phyloP scores from a whole-genome alignment of 2,329 filamentous ascomycete species.

The Thelonectria blattea region DNA sequence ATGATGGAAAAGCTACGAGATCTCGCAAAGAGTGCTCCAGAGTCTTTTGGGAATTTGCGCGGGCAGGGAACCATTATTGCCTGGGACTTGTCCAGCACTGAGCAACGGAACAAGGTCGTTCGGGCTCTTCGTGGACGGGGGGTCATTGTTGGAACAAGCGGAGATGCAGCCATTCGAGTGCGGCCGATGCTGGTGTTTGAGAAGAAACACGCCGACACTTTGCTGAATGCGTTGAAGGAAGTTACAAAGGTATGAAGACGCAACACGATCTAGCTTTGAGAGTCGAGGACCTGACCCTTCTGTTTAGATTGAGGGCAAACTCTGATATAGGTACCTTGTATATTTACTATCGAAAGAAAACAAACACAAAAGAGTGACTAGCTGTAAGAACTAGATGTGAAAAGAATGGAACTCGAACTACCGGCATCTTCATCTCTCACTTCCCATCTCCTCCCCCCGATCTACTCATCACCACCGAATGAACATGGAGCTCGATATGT shows the following conservation, averaged over 20 bases:
- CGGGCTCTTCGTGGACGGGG: slow-evolving; percentile 5
- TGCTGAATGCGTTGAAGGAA: slow-evolving; percentile 1
- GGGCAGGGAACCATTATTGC: slow-evolving; percentile 14
- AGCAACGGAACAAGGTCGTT: slow-evolving; percentile 9
- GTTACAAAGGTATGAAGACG: background rate
- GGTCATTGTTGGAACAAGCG: slow-evolving; percentile 8
- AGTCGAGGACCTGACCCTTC: no score
- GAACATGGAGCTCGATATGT: no score
- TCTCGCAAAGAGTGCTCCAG: background rate
- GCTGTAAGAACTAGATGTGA: no score
- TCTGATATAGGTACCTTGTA: no score
- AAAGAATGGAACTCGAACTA: background rate
- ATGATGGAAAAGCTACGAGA: background rate
- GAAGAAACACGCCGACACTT: slow-evolving; percentile 12
- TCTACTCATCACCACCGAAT: no score
- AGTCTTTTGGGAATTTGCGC: slow-evolving; percentile 6
- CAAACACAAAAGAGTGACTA: no score
- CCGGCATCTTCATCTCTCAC: background rate
- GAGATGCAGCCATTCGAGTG: slow-evolving; percentile 6
- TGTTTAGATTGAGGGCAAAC: no score
- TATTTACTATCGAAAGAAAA: no score
- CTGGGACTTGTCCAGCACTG: slow-evolving; percentile 4
- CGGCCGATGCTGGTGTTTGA: slow-evolving; percentile 11
- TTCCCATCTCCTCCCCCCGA: background rate
- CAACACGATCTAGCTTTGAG: background rate